Evolutionary conservation across 1,284 basidiomycete species (phyloP).

Genomic region (Trametes pubescens): DNA sequence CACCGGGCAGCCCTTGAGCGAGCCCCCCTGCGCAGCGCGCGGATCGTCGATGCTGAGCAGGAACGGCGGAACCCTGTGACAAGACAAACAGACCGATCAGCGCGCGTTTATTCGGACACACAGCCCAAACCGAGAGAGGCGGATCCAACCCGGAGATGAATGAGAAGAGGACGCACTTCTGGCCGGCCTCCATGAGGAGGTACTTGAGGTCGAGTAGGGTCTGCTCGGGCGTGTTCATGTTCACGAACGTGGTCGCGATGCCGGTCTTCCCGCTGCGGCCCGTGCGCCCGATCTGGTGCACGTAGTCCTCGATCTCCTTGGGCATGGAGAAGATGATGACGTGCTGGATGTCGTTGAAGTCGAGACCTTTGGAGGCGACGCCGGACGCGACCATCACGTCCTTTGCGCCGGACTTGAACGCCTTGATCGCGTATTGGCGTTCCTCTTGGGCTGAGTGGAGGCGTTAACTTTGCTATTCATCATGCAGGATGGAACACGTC

Average conservation of each 20-base stretch:
- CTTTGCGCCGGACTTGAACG: constrained; percentile 96
- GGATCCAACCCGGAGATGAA: constrained; percentile 16
- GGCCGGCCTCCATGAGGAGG: constrained; percentile 95
- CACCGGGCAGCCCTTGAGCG: constrained; percentile 89
- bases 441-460: constrained; percentile 87
- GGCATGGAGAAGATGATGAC: constrained; percentile 99
- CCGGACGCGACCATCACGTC: constrained; percentile 99
- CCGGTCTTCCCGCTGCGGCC: constrained; percentile 98
- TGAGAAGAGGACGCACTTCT: constrained; percentile 69
- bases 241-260: constrained; percentile 99
- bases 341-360: constrained; percentile 98
- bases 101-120: constrained; percentile 7
- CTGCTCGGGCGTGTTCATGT: constrained; percentile 96
- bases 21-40: constrained; percentile 78
- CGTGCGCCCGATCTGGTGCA: constrained; percentile 98
- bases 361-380: constrained; percentile 97
- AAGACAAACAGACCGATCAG: constrained; percentile 23
- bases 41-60: constrained; percentile 93
- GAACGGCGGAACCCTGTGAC: constrained; percentile 92
- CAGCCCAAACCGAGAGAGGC: constrained; percentile 8
- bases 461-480: not conserved
- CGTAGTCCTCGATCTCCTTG: constrained; percentile 98
- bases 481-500: not conserved
- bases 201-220: constrained; percentile 98
- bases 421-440: constrained; percentile 97